Evolutionary conservation across 495 filamentous ascomycete genomes (phyloP), one percentile per base, ranked within the genome.

Genomic region (Aspergillus nanangensis): DNA sequence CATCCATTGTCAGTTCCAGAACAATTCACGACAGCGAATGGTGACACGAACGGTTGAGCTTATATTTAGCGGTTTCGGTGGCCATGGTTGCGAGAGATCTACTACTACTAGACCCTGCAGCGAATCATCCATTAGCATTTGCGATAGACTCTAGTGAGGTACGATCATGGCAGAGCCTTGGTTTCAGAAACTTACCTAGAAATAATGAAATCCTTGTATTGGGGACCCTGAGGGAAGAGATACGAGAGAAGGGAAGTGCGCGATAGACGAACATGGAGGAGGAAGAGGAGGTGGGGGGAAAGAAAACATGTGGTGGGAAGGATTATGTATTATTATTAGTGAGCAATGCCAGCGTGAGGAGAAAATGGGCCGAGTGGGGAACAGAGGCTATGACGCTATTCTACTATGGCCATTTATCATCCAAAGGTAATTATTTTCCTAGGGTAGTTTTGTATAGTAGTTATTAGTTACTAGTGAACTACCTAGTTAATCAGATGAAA

Each of bases 1-100:
- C 45, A 38, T 33, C 51, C 38, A 55, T 29, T 48, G 14, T 46
- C 13, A 41, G 47, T 25, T 27, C 42, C 8, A 44, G 27, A 32
- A 47, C 11, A 35, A 50, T 53, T 48, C 42, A 23, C 19, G 19
- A 13, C 15, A 20, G 33, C 19, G 19, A 31, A 41, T 4, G 21
- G 8, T 22, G 22, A 29, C 19, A 67, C 82, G 61, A 69, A 91
- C 87, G 88, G 65, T 92, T 91, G 58, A 95, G 80, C 71, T 88
- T 91, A 71, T 95, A 96, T 47, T 77, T 90, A 52, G 80, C 81
- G 23, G 80, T 75, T 53, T 96, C 80, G 15, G 91, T 85, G 47
- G 83, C 75, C 86, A 94, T 95, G 58, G 79, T 76, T 61, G 69
- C 66, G 65, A 69, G 59, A 37, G 67, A 62, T 61, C 65, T 55